Conservation (phyloP, 345 rosid species). For the Melaleuca alternifolia region DNA sequence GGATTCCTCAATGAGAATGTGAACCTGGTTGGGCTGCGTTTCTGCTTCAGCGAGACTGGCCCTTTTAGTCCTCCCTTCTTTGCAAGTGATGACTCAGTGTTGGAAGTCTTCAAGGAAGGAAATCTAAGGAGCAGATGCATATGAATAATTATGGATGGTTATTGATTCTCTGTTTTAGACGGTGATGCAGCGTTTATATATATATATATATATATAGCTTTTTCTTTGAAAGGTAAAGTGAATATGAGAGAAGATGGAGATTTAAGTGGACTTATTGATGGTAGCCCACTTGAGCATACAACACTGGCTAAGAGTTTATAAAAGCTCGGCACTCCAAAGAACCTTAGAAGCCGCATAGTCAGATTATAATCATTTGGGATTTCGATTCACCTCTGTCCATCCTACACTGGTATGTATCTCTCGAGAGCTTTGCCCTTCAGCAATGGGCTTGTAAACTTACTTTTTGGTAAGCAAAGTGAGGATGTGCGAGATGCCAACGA, state of each 20-base stretch:
- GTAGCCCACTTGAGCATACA: background rate
- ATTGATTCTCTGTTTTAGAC: background rate
- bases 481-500: background rate
- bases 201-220: no score
- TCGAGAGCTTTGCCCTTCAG: background rate
- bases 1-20: background rate
- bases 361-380: background rate
- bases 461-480: background rate
- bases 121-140: background rate
- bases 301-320: background rate
- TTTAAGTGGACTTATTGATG: background rate
- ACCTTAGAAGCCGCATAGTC: background rate
- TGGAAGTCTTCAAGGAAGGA: background rate
- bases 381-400: background rate
- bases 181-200: no score
- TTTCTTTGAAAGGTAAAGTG: no score
- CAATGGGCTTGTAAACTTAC: background rate
- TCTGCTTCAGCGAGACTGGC: background rate
- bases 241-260: background rate
- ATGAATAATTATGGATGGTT: background rate
- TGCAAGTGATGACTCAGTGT: background rate
- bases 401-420: background rate
- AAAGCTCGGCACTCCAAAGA: background rate
- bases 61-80: background rate
- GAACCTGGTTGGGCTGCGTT: background rate